Evolutionary conservation across 495 filamentous ascomycete species (phyloP).

Genomic region (Glarea lozoyensis): DNA sequence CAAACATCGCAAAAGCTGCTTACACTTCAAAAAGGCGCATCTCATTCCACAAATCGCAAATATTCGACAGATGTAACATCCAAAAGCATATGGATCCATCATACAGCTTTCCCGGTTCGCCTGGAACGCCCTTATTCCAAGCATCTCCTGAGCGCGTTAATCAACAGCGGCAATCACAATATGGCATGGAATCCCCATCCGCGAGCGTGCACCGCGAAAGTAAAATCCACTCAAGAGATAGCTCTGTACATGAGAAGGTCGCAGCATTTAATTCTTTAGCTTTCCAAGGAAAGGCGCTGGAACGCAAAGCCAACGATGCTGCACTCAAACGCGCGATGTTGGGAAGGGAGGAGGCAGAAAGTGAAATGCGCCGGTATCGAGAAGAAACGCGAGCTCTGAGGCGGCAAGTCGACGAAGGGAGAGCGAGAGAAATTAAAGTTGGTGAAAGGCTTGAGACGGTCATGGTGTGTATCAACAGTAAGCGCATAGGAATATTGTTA

Average conservation of each 20-base stretch:
- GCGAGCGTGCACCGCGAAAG: slow-evolving; percentile 2
- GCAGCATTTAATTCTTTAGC: slow-evolving; percentile 70
- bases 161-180: slow-evolving; percentile 39
- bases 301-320: slow-evolving; percentile 54
- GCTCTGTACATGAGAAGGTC: slow-evolving; percentile 73
- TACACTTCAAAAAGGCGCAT: no score
- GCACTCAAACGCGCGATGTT: slow-evolving; percentile 73
- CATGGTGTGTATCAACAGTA: slow-evolving; percentile 42
- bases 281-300: slow-evolving; percentile 50
- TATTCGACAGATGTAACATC: no score
- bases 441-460: slow-evolving; percentile 69
- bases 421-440: slow-evolving; percentile 62
- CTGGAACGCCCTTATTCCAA: slow-evolving; percentile 57
- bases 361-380: slow-evolving; percentile 49
- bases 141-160: slow-evolving; percentile 78
- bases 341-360: slow-evolving; percentile 76
- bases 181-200: slow-evolving; percentile 13
- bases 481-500: neutral
- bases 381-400: slow-evolving; percentile 46
- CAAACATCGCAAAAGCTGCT: no score
- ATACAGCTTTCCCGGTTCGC: slow-evolving; percentile 19
- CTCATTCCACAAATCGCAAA: neutral
- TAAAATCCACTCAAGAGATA: slow-evolving; percentile 46
- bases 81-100: slow-evolving; percentile 13
- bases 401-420: slow-evolving; percentile 57